Evolutionary conservation across 1,284 basidiomycete genomes (phyloP).

Genomic region (Puccinia polysora): DNA sequence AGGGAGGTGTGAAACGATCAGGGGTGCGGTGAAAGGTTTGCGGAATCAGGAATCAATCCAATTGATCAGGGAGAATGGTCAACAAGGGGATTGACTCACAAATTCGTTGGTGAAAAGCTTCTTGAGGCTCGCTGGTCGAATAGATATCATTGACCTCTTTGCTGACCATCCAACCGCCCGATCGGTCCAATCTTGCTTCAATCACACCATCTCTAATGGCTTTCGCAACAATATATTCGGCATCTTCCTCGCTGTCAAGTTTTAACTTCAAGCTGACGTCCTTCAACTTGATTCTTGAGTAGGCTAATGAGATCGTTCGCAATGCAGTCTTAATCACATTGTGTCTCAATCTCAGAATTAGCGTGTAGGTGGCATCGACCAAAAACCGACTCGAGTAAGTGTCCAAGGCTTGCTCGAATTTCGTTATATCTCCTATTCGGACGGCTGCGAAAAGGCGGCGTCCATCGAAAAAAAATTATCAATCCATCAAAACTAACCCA

Average conservation of each 20-base stretch:
- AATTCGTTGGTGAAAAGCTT: conserved; percentile 79
- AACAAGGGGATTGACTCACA: conserved; percentile 18
- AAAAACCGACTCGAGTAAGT: conserved; percentile 74
- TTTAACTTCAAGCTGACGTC: conserved; percentile 94
- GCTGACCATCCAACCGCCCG: conserved; percentile 86
- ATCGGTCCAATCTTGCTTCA: conserved; percentile 79
- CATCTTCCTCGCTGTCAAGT: conserved; percentile 95
- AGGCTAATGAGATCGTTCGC: conserved; percentile 86
- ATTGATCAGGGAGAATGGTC: conserved; percentile 32
- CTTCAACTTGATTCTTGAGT: conserved; percentile 87
- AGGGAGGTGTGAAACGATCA: background rate
- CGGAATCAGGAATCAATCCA: background rate
- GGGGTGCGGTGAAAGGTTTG: background rate
- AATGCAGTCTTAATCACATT: conserved; percentile 99
- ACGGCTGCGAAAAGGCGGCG: conserved; percentile 63
- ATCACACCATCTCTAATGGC: conserved; percentile 98
- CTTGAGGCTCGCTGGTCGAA: conserved; percentile 81
- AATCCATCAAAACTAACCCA: background rate
- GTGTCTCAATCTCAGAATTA: conserved; percentile 90
- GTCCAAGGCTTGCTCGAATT: conserved; percentile 80
- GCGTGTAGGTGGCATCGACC: conserved; percentile 80
- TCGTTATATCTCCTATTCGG: conserved; percentile 83
- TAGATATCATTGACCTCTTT: conserved; percentile 65
- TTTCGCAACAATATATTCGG: conserved; percentile 98
- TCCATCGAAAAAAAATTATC: background rate